Base-by-base conservation (phyloP, 2,329 filamentous ascomycete species). In the Stemphylium lycopersici region DNA sequence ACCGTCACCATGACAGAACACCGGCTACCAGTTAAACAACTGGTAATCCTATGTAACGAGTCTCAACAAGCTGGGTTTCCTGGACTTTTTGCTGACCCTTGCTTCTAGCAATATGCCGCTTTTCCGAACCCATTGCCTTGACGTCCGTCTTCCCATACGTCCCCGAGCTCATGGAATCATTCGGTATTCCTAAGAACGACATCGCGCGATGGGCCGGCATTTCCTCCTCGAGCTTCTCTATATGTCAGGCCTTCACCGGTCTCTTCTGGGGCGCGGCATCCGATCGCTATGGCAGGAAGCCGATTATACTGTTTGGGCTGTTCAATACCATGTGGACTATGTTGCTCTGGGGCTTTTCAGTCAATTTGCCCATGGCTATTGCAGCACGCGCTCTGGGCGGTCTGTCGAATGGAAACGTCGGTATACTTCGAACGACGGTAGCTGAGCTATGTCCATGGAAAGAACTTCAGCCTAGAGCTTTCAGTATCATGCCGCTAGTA, bases 91-190 rank as follows among this genome's bases (percentile, higher is more conserved):
- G 45, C 55, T 50, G 52, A 59, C 58, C 16, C 48, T 48, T 13
- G 58, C 46, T 36, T 24, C n/a, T 67, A 96, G 92, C 91, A 74
- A 91, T 96, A 81, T 93, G 96, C 71, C 91, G 93, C 59, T 86
- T 97, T 63, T 90, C 92, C 48, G 93, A 97, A 76, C 93, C 93
- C 18, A 93, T 97, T 66, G 92, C 93, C 45, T 84, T 97, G 61
- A 96, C 92, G 1, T 95, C 90, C 70, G 95, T 96, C 76, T 96
- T 93, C 68, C 93, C 93, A 16, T 97, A 96, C 90, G 56, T 96
- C 87, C 33, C 93, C 90, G 75, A 76, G 48, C 74, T 77, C 66
- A 76, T 77, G 65, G 73, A 77, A 55, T 71, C 65, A 4, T 77
- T 77, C 52, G 70, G 71, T 32, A 63, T 77, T 2, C 69, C 73